These are phyloP conservation scores for Sugiyamaella japonica DNA, from an alignment of 1,139 yeast species.

Conservation along the genomic window DNA sequence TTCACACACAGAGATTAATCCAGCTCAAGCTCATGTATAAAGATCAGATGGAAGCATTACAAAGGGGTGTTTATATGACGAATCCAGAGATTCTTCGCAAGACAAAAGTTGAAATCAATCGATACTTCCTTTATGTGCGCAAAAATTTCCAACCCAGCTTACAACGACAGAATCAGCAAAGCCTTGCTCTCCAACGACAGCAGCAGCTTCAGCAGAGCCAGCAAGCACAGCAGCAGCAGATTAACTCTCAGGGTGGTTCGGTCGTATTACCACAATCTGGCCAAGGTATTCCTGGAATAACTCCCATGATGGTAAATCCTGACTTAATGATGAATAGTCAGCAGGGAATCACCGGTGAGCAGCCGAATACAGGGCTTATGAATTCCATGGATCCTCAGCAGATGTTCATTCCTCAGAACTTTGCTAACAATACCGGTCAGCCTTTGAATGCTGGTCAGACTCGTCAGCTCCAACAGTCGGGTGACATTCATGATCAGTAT, in stretches of 20 bases:
- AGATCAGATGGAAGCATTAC: slow-evolving; percentile 67
- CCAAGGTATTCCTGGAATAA: not conserved
- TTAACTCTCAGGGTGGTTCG: slow-evolving; percentile 5
- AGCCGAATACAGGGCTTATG: not conserved
- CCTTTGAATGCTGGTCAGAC: not conserved
- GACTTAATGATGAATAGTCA: slow-evolving; percentile 1
- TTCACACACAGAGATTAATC: slow-evolving; percentile 71
- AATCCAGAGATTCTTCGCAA: slow-evolving; percentile 69
- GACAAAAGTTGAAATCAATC: slow-evolving; percentile 67
- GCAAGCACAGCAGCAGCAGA: slow-evolving; percentile 5
- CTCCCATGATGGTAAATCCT: not conserved
- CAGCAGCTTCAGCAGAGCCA: slow-evolving; percentile 14
- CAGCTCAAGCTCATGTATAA: slow-evolving; percentile 79
- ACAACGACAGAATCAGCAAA: slow-evolving; percentile 21
- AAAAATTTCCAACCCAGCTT: slow-evolving; percentile 44
- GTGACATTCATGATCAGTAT: slow-evolving; percentile 19
- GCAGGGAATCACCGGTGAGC: slow-evolving; percentile 1
- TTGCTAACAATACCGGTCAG: not conserved
- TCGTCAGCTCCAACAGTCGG: slow-evolving; percentile 11
- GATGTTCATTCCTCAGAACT: slow-evolving; percentile 13
- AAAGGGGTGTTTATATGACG: slow-evolving; percentile 63
- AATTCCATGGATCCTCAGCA: slow-evolving; percentile 13
- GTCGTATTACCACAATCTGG: not conserved
- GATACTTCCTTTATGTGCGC: slow-evolving; percentile 72
- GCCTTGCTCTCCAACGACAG: slow-evolving; percentile 19